Evolutionary conservation across 768 basidiomycete species (phyloP).

Genomic region (Tricholoma sp.): DNA sequence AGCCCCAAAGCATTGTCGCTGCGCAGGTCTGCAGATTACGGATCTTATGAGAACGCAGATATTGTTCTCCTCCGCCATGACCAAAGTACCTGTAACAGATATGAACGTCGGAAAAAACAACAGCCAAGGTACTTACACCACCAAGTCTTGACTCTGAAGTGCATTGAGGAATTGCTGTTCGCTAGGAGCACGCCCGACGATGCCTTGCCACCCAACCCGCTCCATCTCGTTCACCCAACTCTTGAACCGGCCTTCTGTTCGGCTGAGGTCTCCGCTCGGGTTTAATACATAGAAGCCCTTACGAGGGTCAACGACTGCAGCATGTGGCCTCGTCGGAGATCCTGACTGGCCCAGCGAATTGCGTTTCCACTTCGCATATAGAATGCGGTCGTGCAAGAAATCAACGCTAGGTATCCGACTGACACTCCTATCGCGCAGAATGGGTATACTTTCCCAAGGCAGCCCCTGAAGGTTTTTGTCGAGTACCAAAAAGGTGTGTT

Average conservation of each 20-base stretch:
- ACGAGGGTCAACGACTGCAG: constrained; percentile 54
- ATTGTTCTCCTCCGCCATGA: constrained; percentile 95
- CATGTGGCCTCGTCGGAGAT: constrained; percentile 28
- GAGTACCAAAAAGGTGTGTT: constrained; percentile 82
- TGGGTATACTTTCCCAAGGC: constrained; percentile 95
- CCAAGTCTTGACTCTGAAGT: constrained; percentile 68
- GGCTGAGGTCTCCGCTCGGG: constrained; percentile 83
- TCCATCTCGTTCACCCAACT: constrained; percentile 75
- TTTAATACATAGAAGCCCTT: constrained; percentile 85
- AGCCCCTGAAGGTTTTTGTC: constrained; percentile 86
- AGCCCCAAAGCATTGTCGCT: constrained; percentile 97
- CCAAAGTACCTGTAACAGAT: constrained; percentile 77
- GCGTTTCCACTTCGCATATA: constrained; percentile 46
- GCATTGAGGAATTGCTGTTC: constrained; percentile 81
- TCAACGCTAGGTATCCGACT: constrained; percentile 90
- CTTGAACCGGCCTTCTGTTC: constrained; percentile 78
- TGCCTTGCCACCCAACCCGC: constrained; percentile 76
- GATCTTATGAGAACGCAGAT: constrained; percentile 82
- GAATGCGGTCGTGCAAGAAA: constrained; percentile 81
- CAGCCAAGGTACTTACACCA: constrained; percentile 64
- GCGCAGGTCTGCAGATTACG: constrained; percentile 82
- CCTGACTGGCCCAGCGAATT: constrained; percentile 11
- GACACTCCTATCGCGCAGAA: constrained; percentile 76
- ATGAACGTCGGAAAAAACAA: background rate
- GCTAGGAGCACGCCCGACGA: constrained; percentile 68